Evolutionary conservation across 2,329 filamentous ascomycete species (phyloP).

Genomic region (Pseudogymnoascus destructans): DNA sequence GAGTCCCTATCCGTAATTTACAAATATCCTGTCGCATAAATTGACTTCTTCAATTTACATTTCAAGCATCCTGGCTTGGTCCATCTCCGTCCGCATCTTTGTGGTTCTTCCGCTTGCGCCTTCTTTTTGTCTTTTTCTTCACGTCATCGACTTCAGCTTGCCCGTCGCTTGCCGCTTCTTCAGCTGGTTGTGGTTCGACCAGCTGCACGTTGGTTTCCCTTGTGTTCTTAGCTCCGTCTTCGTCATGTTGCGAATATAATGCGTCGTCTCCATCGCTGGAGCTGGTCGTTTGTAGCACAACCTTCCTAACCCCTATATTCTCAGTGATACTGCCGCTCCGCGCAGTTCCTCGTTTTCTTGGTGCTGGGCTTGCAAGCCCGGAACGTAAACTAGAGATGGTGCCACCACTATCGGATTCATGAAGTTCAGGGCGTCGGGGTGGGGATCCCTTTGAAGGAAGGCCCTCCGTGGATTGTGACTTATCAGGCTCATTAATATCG

Average conservation of each 20-base stretch:
- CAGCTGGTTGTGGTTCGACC: neutral
- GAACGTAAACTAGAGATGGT: slow-evolving; percentile 20
- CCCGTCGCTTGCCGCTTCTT: neutral
- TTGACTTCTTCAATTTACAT: neutral
- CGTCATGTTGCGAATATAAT: neutral
- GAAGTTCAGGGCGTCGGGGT: neutral
- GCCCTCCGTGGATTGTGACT: neutral
- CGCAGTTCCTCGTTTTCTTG: slow-evolving; percentile 36
- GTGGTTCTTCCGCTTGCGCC: slow-evolving; percentile 6
- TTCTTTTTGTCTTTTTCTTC: slow-evolving; percentile 3
- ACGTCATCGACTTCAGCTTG: slow-evolving; percentile 4
- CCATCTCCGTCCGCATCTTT: neutral
- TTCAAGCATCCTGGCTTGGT: neutral
- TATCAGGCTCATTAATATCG: neutral
- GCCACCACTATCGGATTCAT: slow-evolving; percentile 13
- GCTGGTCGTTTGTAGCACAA: slow-evolving; percentile 57
- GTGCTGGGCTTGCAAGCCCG: slow-evolving; percentile 24
- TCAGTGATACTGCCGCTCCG: slow-evolving; percentile 69
- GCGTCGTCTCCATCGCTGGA: slow-evolving; percentile 16
- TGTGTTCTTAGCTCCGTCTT: neutral
- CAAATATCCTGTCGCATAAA: neutral
- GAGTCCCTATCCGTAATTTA: neutral
- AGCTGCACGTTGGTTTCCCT: neutral
- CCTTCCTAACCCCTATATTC: slow-evolving; percentile 61
- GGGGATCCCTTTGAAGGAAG: neutral